Evolutionary conservation across 177 flowering plant genomes (phyloP), one percentile per base, ranked within the genome.

Genomic region (Vitis hybrid): DNA sequence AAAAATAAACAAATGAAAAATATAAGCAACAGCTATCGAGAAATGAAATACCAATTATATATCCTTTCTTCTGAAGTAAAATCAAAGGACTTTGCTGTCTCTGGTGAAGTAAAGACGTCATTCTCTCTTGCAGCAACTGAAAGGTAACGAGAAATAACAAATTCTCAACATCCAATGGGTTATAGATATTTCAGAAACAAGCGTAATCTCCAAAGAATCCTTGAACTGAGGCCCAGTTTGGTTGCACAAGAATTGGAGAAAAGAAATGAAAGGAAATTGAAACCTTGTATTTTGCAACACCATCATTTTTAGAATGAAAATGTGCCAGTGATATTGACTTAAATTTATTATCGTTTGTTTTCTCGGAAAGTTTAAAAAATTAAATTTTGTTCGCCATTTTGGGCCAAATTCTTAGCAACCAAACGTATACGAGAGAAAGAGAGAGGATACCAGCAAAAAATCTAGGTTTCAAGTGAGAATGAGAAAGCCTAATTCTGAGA

Each of bases 1-100:
- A 1, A 4, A 54, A 21, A 21, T 1, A 21, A 21, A 21, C 21
- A 21, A 21, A 21, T 21, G 21, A 21, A 21, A 63, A 52, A 30
- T 2, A 52, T 11, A 6, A 21, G 21, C 15, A 27, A 50, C 11
- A 56, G 1, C 18, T n/a, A 68, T 19, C 9, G 11, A 56, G 30
- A 54, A 12, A 52, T 6, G 16, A 40, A 72, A 54, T 87, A 94
- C 98, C 97, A 94, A 21, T 84, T 91, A 72, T 94, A 94, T 64
- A 94, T 94, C 49, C 93, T 79, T 65, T 94, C 98, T 72, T 94
- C 98, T 0, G 88, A 70, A 21, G 85, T 72, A 71, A 94, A 92
- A 70, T 94, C 98, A 58, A 94, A 92, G 1, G 90, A 60, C 75
- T 94, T 94, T n/a, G 87, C 84, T 1, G 73, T 68, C 79, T 85